Conservation (phyloP, 768 basidiomycete species). For the Phanerodontia chrysosporium region DNA sequence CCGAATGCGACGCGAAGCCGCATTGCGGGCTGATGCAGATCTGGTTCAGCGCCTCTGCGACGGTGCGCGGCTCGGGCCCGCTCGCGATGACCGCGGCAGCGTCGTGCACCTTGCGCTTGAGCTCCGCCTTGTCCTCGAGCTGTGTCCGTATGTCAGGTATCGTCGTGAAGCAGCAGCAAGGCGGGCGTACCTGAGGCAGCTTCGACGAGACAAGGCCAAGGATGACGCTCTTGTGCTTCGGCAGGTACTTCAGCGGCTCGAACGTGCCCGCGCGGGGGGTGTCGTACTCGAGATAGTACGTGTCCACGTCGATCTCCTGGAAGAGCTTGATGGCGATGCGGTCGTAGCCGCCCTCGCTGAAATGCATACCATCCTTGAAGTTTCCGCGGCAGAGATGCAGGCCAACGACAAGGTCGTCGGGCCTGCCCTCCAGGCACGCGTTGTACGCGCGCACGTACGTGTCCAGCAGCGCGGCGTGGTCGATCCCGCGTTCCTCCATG, state of each 20-base stretch:
- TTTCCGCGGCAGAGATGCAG: constrained; percentile 57
- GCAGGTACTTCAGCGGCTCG: constrained; percentile 48
- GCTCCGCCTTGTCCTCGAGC: constrained; percentile 39
- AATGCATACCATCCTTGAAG: constrained; percentile 41
- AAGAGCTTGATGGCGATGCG: constrained; percentile 54
- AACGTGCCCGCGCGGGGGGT: constrained; percentile 61
- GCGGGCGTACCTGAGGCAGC: constrained; percentile 29
- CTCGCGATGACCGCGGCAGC: constrained; percentile 41
- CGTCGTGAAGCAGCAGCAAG: not conserved
- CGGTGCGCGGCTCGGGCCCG: constrained; percentile 31
- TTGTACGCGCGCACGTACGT: constrained; percentile 65
- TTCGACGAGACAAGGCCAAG: constrained; percentile 43
- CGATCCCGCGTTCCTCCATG: constrained; percentile 56
- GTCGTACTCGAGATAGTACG: constrained; percentile 57
- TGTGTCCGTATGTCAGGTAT: not conserved
- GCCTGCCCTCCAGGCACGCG: constrained; percentile 46
- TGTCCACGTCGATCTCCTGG: constrained; percentile 54
- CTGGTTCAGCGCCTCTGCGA: constrained; percentile 39
- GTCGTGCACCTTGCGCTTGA: constrained; percentile 36
- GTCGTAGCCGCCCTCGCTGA: constrained; percentile 57
- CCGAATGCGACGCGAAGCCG: constrained; percentile 44
- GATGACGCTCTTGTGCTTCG: constrained; percentile 38
- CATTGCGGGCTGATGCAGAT: constrained; percentile 48
- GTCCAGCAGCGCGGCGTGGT: constrained; percentile 61
- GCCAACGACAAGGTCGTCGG: constrained; percentile 49